A percentile compares a stretch with the other conserved stretches of the same genome.
Evolutionary conservation across 2,329 filamentous ascomycete genomes (phyloP).

Genomic region (Botrytis paeoniae): DNA sequence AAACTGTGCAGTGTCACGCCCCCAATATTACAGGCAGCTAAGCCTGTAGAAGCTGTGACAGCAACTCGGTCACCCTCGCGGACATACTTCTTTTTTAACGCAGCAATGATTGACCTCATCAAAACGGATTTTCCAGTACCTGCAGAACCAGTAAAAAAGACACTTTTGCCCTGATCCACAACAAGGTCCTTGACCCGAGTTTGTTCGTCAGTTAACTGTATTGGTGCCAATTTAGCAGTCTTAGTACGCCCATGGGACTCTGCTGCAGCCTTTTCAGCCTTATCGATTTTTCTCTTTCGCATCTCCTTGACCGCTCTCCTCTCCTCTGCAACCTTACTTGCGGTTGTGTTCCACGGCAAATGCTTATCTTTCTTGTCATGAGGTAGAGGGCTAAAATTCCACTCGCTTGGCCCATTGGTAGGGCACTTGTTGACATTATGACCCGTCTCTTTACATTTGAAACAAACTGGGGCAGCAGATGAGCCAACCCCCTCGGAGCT

Average conservation of each 20-base stretch:
- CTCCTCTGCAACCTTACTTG: slow-evolving; percentile 76
- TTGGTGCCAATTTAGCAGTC: slow-evolving; percentile 38
- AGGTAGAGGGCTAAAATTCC: slow-evolving; percentile 41
- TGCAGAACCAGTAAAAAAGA: slow-evolving; percentile 97
- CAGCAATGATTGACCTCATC: slow-evolving; percentile 84
- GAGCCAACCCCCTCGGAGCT: slow-evolving; percentile 23
- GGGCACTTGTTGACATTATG: slow-evolving; percentile 28
- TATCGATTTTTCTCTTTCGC: slow-evolving; percentile 47
- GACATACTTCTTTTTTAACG: slow-evolving; percentile 71
- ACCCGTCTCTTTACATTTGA: slow-evolving; percentile 26
- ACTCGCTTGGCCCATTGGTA: slow-evolving; percentile 15
- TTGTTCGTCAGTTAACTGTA: slow-evolving; percentile 76
- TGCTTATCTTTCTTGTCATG: slow-evolving; percentile 39
- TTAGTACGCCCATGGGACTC: slow-evolving; percentile 42
- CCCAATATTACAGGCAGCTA: slow-evolving; percentile 95
- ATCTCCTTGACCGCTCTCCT: slow-evolving; percentile 68
- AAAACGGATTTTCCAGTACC: slow-evolving; percentile 96
- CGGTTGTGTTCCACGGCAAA: slow-evolving; percentile 67
- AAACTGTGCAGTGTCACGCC: slow-evolving; percentile 96
- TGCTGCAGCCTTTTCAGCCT: slow-evolving; percentile 46
- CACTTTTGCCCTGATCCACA: slow-evolving; percentile 74
- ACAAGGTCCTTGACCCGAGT: slow-evolving; percentile 80
- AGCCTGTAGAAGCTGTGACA: slow-evolving; percentile 90
- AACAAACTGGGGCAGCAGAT: slow-evolving; percentile 25
- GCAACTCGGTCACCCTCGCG: slow-evolving; percentile 81